Evolutionary conservation across 306 rosid genomes (phyloP), one percentile per base, ranked within the genome.

Genomic region (Cicer yamashitae): DNA sequence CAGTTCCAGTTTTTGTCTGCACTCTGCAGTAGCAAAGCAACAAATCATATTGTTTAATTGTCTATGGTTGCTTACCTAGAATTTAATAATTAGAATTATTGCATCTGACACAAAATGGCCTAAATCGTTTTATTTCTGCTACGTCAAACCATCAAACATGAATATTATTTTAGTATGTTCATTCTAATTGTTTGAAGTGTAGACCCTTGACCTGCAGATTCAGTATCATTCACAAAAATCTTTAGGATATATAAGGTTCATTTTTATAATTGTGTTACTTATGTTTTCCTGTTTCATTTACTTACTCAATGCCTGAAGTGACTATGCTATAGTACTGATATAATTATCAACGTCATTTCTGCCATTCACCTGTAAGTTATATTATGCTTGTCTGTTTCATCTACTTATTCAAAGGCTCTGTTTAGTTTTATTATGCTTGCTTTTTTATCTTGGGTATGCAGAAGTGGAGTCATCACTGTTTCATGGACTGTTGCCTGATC

Each of bases 401-500:
- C 37, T 30, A 30, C 37, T 30, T 30, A 30, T 4, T 30, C 34
- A 44, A 70, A 46, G 39, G 15, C 64, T 71, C 70, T 50, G 8
- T 52, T 65, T 74, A 65, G n/a, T 51, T 66, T 58, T 45, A 57
- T 57, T 57, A 57, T 37, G 53, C 6, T 68, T 77, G 53, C 25
- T 51, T 81, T 54, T 25, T 68, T 30, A 60, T 77, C 6, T 54
- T 41, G 37, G 41, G 38, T 81, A 63, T 64, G 58, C 14, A 48
- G 79, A 79, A 66, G 75, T 20, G 18, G 70, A 39, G 37, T 69
- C 46, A 52, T 76, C 59, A 59, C 7, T 81, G 51, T 53, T 13
- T 61, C 62, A 71, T 39, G 46, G 68, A 20, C 38, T 25, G 50
- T 56, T 84, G 66, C 62, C 14, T 47, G 46, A 59, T 68, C 34